These are phyloP conservation scores for Durusdinium trenchii DNA, from an alignment of 73 alveolate species.

Conservation along the genomic window DNA sequence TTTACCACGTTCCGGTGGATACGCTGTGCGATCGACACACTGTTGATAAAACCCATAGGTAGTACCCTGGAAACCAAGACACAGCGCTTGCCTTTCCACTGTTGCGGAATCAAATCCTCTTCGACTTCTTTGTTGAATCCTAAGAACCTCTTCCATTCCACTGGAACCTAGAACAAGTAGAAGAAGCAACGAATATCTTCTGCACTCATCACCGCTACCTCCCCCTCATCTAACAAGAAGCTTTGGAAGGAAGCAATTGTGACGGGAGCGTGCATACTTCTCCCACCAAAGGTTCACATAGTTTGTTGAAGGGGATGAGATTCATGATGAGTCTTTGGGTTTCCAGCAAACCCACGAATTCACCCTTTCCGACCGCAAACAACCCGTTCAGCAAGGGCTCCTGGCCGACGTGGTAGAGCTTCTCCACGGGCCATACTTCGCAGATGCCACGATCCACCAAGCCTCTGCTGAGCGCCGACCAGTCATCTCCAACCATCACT, in stretches of 20 bases:
- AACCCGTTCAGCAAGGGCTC: neutral
- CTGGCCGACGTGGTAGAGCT: no score
- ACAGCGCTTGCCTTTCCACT: neutral
- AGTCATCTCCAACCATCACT: neutral
- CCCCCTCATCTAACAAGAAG: neutral
- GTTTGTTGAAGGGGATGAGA: neutral
- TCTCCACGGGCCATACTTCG: neutral
- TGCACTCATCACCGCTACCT: neutral
- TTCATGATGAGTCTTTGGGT: neutral
- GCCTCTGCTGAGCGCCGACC: neutral
- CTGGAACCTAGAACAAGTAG: neutral
- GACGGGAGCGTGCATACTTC: neutral
- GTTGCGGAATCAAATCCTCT: neutral
- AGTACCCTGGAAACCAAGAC: neutral
- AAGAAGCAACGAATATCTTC: slow-evolving; percentile 14
- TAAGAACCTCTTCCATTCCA: neutral
- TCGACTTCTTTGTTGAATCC: neutral
- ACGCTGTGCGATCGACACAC: slow-evolving; percentile 13
- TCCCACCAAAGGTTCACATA: neutral
- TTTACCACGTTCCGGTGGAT: neutral
- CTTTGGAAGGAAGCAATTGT: neutral
- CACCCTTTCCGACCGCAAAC: slow-evolving; percentile 2
- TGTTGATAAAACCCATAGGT: slow-evolving; percentile 19
- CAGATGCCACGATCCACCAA: neutral
- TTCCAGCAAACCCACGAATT: neutral